phyloP scores from a whole-genome alignment of 148 eudicot species.

The Polygonum maritimum region DNA sequence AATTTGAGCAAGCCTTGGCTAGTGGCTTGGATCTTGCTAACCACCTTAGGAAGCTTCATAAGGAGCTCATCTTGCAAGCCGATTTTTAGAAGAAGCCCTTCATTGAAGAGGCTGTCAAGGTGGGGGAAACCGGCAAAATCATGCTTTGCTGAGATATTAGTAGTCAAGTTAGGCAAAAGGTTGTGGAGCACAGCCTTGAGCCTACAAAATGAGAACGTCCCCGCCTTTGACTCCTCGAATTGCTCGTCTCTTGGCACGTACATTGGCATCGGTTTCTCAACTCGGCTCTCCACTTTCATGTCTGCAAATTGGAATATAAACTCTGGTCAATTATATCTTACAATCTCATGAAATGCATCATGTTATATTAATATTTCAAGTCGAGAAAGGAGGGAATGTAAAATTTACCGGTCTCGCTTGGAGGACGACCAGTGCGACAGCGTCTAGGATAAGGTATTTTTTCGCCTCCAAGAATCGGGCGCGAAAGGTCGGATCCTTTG shows the following conservation, averaged over 20 bases:
- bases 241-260: conserved; percentile 92
- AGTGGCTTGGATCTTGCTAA: conserved; percentile 42
- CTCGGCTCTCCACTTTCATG: conserved; percentile 56
- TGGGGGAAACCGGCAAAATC: conserved; percentile 75
- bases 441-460: conserved; percentile 74
- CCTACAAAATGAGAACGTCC: conserved; percentile 69
- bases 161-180: conserved; percentile 58
- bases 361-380: not conserved
- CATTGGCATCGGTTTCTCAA: conserved; percentile 83
- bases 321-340: not conserved
- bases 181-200: conserved; percentile 81
- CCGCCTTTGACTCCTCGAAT: conserved; percentile 73
- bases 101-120: conserved; percentile 75
- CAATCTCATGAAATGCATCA: not conserved
- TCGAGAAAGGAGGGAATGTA: not conserved
- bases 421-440: conserved; percentile 89
- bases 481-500: conserved; percentile 39
- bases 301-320: conserved; percentile 24
- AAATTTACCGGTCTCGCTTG: conserved; percentile 54
- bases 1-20: conserved; percentile 76
- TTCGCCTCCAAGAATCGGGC: conserved; percentile 72
- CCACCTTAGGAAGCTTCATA: conserved; percentile 55
- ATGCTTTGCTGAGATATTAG: conserved; percentile 68
- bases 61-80: conserved; percentile 66
- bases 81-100: conserved; percentile 63